Evolutionary conservation across 1,139 yeast genomes (phyloP).

Genomic region (Sugiyamaella paludigena): DNA sequence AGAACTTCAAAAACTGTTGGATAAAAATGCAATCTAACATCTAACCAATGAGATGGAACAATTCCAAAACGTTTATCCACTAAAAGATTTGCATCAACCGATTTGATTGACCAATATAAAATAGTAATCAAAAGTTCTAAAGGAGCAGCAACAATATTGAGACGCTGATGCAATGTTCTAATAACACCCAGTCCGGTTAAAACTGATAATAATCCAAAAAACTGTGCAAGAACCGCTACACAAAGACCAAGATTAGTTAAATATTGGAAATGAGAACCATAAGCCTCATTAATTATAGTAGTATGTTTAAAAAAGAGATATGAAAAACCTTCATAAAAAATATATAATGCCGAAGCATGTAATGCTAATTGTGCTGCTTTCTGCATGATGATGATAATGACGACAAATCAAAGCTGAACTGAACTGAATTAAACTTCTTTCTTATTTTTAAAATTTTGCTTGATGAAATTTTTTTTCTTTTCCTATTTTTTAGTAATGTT

Average conservation of each 20-base stretch:
- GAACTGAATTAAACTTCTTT: too few relatives aligned
- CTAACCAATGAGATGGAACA: slow-evolving; percentile 29
- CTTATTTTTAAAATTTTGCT: too few relatives aligned
- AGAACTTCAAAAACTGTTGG: slow-evolving; percentile 32
- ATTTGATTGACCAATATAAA: slow-evolving; percentile 36
- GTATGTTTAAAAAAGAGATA: slow-evolving; percentile 5
- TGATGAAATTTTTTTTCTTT: too few relatives aligned
- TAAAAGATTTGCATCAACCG: slow-evolving; percentile 29
- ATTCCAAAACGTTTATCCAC: slow-evolving; percentile 29
- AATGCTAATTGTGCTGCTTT: slow-evolving; percentile 13
- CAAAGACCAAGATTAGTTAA: slow-evolving; percentile 35
- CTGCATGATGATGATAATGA: neutral
- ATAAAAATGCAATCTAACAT: slow-evolving; percentile 32
- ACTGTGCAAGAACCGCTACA: slow-evolving; percentile 29
- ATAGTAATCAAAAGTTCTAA: slow-evolving; percentile 33
- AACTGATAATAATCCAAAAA: slow-evolving; percentile 29
- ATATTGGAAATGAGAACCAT: slow-evolving; percentile 36
- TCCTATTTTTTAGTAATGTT: too few relatives aligned
- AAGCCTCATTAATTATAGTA: slow-evolving; percentile 19
- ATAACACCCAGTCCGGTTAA: slow-evolving; percentile 24
- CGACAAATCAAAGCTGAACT: too few relatives aligned
- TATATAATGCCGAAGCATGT: slow-evolving; percentile 14
- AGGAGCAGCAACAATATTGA: slow-evolving; percentile 33
- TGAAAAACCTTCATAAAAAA: slow-evolving; percentile 12
- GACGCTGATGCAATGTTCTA: slow-evolving; percentile 21